phyloP scores from a whole-genome alignment of 2,329 filamentous ascomycete species.

The Tolypocladium guangdongense region DNA sequence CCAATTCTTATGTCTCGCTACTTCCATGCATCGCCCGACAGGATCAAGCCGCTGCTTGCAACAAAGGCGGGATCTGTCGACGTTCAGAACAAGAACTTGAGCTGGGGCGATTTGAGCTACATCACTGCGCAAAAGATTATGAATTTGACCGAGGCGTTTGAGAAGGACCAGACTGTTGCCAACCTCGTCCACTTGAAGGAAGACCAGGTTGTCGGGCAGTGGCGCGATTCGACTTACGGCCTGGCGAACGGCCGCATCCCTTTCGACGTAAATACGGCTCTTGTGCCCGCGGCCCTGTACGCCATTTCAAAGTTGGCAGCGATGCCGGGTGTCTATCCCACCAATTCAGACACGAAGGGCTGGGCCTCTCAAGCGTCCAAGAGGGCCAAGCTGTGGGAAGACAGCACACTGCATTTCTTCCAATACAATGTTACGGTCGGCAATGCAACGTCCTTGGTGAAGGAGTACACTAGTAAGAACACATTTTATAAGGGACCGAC shows the following conservation, averaged over 20 bases:
- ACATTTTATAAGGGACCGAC: constrained; percentile 33
- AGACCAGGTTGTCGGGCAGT: constrained; percentile 45
- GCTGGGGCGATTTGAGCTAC: constrained; percentile 39
- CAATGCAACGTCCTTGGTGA: constrained; percentile 34
- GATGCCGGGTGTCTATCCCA: constrained; percentile 35
- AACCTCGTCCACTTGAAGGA: constrained; percentile 49
- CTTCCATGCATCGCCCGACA: constrained; percentile 26
- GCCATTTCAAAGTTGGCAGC: constrained; percentile 42
- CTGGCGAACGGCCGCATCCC: constrained; percentile 52
- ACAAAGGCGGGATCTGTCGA: constrained; percentile 31
- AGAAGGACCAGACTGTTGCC: constrained; percentile 33
- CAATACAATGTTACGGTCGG: constrained; percentile 26
- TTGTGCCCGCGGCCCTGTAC: constrained; percentile 49
- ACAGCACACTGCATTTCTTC: constrained; percentile 48
- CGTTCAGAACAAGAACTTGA: constrained; percentile 37
- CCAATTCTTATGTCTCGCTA: constrained; percentile 48
- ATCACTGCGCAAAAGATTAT: constrained; percentile 48
- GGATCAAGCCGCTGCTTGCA: constrained; percentile 1
- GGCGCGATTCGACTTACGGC: constrained; percentile 50
- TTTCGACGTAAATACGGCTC: constrained; percentile 53
- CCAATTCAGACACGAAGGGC: constrained; percentile 20
- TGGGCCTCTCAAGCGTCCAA: constrained; percentile 34
- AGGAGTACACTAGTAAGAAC: constrained; percentile 30
- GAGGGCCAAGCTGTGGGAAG: constrained; percentile 53
- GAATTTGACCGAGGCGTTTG: constrained; percentile 42